These are phyloP conservation scores for Cantharellus anzutake DNA, from an alignment of 768 basidiomycete species.

Conservation along the genomic window DNA sequence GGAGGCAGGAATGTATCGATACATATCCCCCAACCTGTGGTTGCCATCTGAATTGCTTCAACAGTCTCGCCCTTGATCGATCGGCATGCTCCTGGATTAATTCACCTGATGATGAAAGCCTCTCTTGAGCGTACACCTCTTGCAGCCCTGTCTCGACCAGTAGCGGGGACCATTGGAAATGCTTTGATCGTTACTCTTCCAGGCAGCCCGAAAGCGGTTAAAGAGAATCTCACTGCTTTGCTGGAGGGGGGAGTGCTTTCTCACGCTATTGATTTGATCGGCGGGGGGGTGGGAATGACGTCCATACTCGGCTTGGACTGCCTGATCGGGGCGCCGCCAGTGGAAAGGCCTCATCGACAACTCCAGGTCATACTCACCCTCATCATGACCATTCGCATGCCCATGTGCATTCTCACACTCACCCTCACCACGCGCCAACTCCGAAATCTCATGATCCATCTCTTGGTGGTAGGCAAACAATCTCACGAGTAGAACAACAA, in stretches of 20 bases:
- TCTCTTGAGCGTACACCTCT: constrained; percentile 60
- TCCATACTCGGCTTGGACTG: constrained; percentile 33
- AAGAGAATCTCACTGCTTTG: constrained; percentile 50
- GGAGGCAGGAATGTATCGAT: constrained; percentile 30
- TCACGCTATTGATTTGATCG: constrained; percentile 56
- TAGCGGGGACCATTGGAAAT: constrained; percentile 46
- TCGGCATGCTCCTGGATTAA: constrained; percentile 35
- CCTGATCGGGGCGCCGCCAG: neutral
- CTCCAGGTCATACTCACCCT: constrained; percentile 7
- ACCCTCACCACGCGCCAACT: constrained; percentile 26
- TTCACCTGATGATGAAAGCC: constrained; percentile 47
- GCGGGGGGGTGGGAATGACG: constrained; percentile 41
- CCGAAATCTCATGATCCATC: constrained; percentile 51
- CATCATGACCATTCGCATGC: constrained; percentile 22
- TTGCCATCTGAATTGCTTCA: constrained; percentile 16
- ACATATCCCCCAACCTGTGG: neutral
- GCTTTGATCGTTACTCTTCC: constrained; percentile 67
- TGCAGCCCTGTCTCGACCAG: constrained; percentile 65
- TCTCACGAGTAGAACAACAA: too few species aligned
- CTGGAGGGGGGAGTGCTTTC: constrained; percentile 36
- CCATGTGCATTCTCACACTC: constrained; percentile 16
- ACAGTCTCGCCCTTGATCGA: constrained; percentile 33
- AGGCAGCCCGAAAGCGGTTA: constrained; percentile 71
- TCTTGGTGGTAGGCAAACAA: constrained; percentile 31
- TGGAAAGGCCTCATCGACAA: neutral